Percentiles rank a stretch among this genome's conserved stretches.
Conservation (phyloP, 2,329 filamentous ascomycete species). For the Ophiosphaerella narmari region DNA sequence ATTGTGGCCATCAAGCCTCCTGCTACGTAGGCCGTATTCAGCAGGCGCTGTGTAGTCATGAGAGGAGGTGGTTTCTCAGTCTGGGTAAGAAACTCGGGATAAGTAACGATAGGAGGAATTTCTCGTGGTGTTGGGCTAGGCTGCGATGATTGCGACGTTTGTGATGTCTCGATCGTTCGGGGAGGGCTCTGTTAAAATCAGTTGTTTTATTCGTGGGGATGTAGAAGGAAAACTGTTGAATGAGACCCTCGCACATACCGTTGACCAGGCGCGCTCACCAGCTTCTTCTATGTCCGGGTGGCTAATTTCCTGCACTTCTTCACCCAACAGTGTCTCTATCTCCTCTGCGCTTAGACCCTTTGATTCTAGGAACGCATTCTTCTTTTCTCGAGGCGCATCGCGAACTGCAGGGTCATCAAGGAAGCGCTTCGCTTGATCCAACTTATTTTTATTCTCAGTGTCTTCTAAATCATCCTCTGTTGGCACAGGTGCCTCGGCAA, state of each 20-base stretch:
- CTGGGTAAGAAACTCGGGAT: conserved; percentile 67
- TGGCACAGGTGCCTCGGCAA: conserved; percentile 18
- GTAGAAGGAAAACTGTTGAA: neutral
- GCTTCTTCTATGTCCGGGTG: conserved; percentile 21
- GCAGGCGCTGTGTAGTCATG: conserved; percentile 60
- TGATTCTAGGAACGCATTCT: conserved; percentile 73
- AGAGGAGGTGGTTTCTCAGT: conserved; percentile 63
- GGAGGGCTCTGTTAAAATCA: conserved; percentile 24
- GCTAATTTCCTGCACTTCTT: conserved; percentile 12
- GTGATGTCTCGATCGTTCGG: conserved; percentile 5
- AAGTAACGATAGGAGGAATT: conserved; percentile 67
- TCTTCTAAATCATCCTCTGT: conserved; percentile 11
- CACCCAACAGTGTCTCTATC: conserved; percentile 67
- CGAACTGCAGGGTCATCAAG: conserved; percentile 75
- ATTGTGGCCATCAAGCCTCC: conserved; percentile 61
- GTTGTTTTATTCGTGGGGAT: neutral
- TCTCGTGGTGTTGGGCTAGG: conserved; percentile 43
- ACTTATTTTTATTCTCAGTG: conserved; percentile 19
- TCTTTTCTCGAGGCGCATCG: conserved; percentile 70
- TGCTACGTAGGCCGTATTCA: conserved; percentile 62
- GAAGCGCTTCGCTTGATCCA: conserved; percentile 76
- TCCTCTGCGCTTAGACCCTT: conserved; percentile 74
- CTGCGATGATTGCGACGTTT: conserved; percentile 9
- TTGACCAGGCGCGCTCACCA: conserved; percentile 34
- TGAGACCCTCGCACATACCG: conserved; percentile 20